Percentiles rank a stretch among this genome's conserved stretches.
phyloP scores from a whole-genome alignment of 441 rosid genomes.

The Pelargonium fulgidum region DNA sequence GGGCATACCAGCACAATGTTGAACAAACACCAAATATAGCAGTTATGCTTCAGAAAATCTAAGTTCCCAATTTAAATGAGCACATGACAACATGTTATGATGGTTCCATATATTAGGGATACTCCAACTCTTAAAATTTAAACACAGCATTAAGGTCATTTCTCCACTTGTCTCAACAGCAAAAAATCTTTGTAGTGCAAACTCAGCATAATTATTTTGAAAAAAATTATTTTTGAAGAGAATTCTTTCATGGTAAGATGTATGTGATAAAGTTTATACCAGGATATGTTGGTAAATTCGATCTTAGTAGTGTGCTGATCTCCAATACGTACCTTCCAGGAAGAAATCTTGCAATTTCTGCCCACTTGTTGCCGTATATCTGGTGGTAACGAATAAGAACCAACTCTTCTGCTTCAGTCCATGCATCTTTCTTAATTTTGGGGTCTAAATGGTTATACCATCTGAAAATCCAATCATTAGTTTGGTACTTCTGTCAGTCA shows the following conservation, averaged over 20 bases:
- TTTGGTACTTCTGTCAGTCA: not conserved
- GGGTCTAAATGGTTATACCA: slow-evolving; percentile 34
- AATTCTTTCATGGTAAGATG: not conserved
- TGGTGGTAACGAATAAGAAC: slow-evolving; percentile 21
- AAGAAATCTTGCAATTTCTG: slow-evolving; percentile 25
- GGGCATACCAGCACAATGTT: not conserved
- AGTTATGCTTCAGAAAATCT: not conserved
- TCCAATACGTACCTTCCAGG: slow-evolving; percentile 29
- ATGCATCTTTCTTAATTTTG: slow-evolving; percentile 23
- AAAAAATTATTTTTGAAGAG: not conserved
- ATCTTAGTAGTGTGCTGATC: not conserved
- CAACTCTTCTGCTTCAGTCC: slow-evolving; percentile 29
- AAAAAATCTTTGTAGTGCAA: no score
- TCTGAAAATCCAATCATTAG: slow-evolving; percentile 19
- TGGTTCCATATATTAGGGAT: not conserved
- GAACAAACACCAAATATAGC: not conserved
- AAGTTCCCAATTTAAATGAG: not conserved
- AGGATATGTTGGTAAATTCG: not conserved
- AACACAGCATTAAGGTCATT: not conserved
- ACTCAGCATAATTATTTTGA: no score
- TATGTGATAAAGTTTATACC: not conserved
- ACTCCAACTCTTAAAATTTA: not conserved
- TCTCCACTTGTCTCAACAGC: not conserved
- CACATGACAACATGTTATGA: not conserved
- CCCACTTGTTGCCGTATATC: slow-evolving; percentile 29